Percentiles rank a stretch among this genome's conserved stretches.
These are phyloP conservation scores for Oenanthe sinensis DNA, from an alignment of 129 eudicot genomes.

Conservation along the genomic window DNA sequence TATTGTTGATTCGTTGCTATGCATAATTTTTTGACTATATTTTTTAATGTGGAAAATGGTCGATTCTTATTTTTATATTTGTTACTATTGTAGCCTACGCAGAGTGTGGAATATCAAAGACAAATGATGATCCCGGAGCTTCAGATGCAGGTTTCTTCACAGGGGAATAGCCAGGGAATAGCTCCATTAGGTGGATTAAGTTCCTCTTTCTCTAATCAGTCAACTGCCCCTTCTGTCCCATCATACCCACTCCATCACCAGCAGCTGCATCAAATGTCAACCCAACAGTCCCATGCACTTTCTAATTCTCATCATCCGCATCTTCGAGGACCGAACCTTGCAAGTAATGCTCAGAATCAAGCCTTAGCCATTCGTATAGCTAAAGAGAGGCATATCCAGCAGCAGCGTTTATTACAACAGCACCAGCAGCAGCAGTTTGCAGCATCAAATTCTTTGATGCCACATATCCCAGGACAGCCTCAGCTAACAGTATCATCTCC, in stretches of 20 bases:
- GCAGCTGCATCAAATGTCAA: conserved; percentile 53
- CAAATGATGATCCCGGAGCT: conserved; percentile 24
- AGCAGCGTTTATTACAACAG: conserved; percentile 51
- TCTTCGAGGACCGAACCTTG: conserved; percentile 57
- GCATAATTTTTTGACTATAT: background rate
- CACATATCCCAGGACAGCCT: conserved; percentile 45
- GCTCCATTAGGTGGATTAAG: conserved; percentile 39
- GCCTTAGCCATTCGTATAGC: conserved; percentile 62
- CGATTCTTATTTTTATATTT: background rate
- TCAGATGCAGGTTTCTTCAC: conserved; percentile 57
- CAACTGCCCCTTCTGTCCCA: conserved; percentile 40
- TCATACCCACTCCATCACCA: conserved; percentile 48
- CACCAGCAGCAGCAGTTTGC: conserved; percentile 55
- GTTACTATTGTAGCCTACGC: conserved; percentile 46
- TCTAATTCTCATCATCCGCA: conserved; percentile 51
- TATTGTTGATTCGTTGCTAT: background rate
- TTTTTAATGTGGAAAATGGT: background rate
- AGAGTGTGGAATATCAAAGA: conserved; percentile 51
- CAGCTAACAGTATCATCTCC: conserved; percentile 72
- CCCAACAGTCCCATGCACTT: conserved; percentile 56
- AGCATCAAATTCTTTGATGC: conserved; percentile 45
- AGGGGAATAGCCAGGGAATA: conserved; percentile 44
- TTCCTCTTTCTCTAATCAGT: conserved; percentile 46
- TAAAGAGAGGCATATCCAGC: conserved; percentile 62
- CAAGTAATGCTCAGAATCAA: conserved; percentile 41